These are phyloP conservation scores for Phaffia australis DNA, from an alignment of 768 basidiomycete species.

Conservation along the genomic window DNA sequence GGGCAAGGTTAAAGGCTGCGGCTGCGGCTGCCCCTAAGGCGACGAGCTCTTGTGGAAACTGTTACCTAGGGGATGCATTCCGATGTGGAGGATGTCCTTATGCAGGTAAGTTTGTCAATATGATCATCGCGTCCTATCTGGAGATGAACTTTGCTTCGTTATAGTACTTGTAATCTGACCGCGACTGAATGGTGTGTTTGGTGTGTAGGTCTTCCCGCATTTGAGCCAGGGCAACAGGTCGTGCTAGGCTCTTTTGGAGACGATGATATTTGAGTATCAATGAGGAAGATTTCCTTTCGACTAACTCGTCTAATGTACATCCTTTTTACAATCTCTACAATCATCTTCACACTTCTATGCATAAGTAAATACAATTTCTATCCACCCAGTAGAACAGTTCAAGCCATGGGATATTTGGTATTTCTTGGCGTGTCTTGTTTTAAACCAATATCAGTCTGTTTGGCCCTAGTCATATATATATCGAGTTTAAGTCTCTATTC, in stretches of 20 bases:
- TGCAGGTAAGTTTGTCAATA: slow-evolving; percentile 58
- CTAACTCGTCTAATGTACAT: too few relatives aligned
- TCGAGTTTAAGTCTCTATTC: too few relatives aligned
- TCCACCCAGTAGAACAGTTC: too few relatives aligned
- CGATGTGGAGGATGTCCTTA: slow-evolving; percentile 93
- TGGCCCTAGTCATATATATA: too few relatives aligned
- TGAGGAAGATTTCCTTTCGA: not conserved
- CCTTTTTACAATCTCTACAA: too few relatives aligned
- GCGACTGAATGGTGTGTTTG: not conserved
- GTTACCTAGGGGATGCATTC: slow-evolving; percentile 96
- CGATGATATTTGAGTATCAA: slow-evolving; percentile 62
- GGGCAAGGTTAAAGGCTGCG: slow-evolving; percentile 22
- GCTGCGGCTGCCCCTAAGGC: slow-evolving; percentile 41
- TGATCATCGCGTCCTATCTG: not conserved
- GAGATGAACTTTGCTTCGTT: slow-evolving; percentile 2
- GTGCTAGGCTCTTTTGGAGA: slow-evolving; percentile 68
- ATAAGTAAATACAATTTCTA: too few relatives aligned
- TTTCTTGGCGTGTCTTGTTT: too few relatives aligned
- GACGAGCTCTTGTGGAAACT: slow-evolving; percentile 93
- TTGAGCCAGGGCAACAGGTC: slow-evolving; percentile 97
- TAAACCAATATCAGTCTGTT: too few relatives aligned
- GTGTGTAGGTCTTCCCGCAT: slow-evolving; percentile 78
- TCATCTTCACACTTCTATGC: too few relatives aligned
- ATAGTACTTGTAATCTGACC: not conserved
- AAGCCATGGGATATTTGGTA: too few relatives aligned